Conservation (phyloP, 2,329 filamentous ascomycete species). For the Trichoderma lentiforme region DNA sequence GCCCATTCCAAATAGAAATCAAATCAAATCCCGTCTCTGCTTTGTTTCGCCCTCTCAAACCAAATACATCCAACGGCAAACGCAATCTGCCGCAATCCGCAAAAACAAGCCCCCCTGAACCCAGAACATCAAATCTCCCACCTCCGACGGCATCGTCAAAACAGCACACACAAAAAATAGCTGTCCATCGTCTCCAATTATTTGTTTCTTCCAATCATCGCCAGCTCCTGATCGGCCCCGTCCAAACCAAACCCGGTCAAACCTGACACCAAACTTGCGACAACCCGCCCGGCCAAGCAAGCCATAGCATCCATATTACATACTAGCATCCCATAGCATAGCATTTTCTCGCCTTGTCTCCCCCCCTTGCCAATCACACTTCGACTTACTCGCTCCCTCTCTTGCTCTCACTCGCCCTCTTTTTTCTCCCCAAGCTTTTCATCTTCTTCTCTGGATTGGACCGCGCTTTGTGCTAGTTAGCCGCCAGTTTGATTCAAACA, state of each 20-base stretch:
- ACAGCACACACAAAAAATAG: neutral
- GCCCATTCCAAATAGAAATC: neutral
- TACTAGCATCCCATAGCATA: neutral
- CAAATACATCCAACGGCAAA: neutral
- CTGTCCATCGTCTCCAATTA: constrained; percentile 1
- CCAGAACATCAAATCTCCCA: neutral
- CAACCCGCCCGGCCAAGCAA: neutral
- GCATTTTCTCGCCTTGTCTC: neutral
- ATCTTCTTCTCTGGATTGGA: neutral
- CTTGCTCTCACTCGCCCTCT: neutral
- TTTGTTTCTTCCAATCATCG: neutral
- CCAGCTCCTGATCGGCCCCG: neutral
- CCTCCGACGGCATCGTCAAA: neutral
- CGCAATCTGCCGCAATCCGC: neutral
- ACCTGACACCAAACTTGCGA: constrained; percentile 16
- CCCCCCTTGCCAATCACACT: constrained; percentile 7
- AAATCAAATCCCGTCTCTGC: neutral
- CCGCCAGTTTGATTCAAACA: neutral
- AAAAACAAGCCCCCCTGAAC: neutral
- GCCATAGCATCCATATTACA: neutral
- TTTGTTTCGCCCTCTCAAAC: neutral
- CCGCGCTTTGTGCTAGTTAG: neutral
- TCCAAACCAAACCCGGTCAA: neutral
- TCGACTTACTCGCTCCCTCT: constrained; percentile 1
- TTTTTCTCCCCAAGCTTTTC: neutral